A percentile compares a stretch with the other conserved stretches of the same genome.
Evolutionary conservation across 805 yeast species (phyloP).

Genomic region (Kluyveromyces siamensis): DNA sequence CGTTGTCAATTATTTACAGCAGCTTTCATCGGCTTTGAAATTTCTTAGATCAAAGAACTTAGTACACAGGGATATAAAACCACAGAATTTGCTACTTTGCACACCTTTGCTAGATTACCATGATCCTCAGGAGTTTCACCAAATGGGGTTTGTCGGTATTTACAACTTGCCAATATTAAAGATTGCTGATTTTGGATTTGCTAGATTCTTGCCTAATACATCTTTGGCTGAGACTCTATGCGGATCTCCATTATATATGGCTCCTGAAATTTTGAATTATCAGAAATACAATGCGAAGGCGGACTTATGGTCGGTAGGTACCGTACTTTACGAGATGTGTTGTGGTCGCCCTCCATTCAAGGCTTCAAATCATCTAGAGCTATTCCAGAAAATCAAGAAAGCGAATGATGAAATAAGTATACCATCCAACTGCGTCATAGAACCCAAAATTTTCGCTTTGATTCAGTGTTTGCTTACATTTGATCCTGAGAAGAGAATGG

Average conservation of each 20-base stretch:
- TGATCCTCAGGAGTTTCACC: slow-evolving; percentile 49
- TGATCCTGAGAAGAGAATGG: slow-evolving; percentile 80
- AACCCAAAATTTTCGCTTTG: slow-evolving; percentile 57
- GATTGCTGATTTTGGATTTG: slow-evolving; percentile 97
- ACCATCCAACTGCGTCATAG: slow-evolving; percentile 57
- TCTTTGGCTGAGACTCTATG: slow-evolving; percentile 95
- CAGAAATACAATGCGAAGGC: slow-evolving; percentile 97
- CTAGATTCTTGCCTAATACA: slow-evolving; percentile 85
- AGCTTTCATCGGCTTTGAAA: slow-evolving; percentile 72
- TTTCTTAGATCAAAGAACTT: slow-evolving; percentile 76
- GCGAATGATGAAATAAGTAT: slow-evolving; percentile 71
- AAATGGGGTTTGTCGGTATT: slow-evolving; percentile 57
- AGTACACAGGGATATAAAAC: slow-evolving; percentile 89
- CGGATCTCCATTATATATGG: slow-evolving; percentile 98
- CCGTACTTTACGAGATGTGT: slow-evolving; percentile 90
- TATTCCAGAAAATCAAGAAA: slow-evolving; percentile 76
- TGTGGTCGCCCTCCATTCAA: slow-evolving; percentile 95
- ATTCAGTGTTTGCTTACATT: slow-evolving; percentile 71
- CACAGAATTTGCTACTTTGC: slow-evolving; percentile 66
- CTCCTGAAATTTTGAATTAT: slow-evolving; percentile 89
- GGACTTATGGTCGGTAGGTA: slow-evolving; percentile 97
- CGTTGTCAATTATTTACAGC: slow-evolving; percentile 79
- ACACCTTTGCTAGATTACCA: slow-evolving; percentile 56
- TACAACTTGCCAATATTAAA: slow-evolving; percentile 87
- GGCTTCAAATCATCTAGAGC: slow-evolving; percentile 87